Conservation (phyloP, 352 stramenopile species). For the Phytophthora pini region DNA sequence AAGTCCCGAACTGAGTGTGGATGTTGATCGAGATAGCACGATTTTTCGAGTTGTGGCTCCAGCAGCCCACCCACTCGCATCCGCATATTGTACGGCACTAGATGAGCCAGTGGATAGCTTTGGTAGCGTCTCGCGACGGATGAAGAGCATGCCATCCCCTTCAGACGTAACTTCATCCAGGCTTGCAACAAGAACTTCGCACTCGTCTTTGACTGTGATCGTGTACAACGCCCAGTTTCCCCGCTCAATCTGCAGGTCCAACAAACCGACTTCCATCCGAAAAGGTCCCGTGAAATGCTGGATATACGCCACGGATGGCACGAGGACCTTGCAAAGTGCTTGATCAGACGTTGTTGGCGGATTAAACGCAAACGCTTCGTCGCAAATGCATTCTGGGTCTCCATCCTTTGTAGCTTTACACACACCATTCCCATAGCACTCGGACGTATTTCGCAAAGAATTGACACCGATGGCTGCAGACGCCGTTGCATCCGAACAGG, state of each 20-base stretch:
- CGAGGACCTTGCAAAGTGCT: conserved; percentile 65
- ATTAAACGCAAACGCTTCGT: conserved; percentile 68
- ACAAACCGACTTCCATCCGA: conserved; percentile 37
- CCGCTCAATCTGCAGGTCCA: conserved; percentile 55
- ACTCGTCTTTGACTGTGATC: conserved; percentile 59
- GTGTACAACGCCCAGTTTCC: conserved; percentile 72
- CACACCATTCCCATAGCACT: conserved; percentile 80
- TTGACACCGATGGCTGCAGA: conserved; percentile 25
- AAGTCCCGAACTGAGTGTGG: conserved; percentile 70
- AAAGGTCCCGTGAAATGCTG: conserved; percentile 64
- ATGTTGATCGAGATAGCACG: conserved; percentile 59
- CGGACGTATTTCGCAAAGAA: conserved; percentile 59
- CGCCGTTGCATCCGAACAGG: conserved; percentile 38
- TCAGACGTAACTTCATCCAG: conserved; percentile 42
- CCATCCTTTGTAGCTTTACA: conserved; percentile 42
- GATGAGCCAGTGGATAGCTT: conserved; percentile 36
- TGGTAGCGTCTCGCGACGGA: conserved; percentile 71
- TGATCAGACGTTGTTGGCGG: conserved; percentile 46
- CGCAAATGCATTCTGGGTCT: conserved; percentile 62
- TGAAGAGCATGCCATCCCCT: conserved; percentile 78
- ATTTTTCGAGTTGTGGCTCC: conserved; percentile 53
- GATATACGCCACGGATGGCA: conserved; percentile 66
- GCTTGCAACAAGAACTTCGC: conserved; percentile 63
- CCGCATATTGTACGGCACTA: conserved; percentile 59
- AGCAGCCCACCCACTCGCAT: conserved; percentile 56